Evolutionary conservation across 2,329 filamentous ascomycete genomes (phyloP).

Genomic region (Aureobasidium mangrovei): DNA sequence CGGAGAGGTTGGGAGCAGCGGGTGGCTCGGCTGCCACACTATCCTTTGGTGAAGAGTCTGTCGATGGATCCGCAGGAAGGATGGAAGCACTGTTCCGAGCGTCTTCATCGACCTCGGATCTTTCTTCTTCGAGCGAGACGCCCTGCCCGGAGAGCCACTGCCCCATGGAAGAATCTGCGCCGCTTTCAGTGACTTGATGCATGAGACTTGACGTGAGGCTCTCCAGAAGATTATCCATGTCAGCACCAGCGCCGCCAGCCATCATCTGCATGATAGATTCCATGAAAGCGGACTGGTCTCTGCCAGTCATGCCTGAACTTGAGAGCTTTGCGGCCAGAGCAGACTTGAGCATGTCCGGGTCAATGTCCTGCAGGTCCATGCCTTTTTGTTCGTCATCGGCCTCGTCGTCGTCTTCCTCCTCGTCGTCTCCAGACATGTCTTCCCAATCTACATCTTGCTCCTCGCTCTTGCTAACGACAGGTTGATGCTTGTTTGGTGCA

Average conservation of each 20-base stretch:
- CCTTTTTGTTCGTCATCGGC: conserved; percentile 19
- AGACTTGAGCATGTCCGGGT: conserved; percentile 31
- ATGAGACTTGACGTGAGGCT: conserved; percentile 36
- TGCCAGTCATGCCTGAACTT: conserved; percentile 27
- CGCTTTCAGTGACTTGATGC: conserved; percentile 24
- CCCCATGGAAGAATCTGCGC: conserved; percentile 21
- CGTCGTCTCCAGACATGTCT: conserved; percentile 7
- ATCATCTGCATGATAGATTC: conserved; percentile 38
- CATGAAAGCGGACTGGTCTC: conserved; percentile 36
- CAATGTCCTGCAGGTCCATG: conserved; percentile 23
- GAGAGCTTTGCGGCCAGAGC: conserved; percentile 25
- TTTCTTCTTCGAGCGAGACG: conserved; percentile 19
- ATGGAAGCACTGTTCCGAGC: neutral
- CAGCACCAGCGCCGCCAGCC: conserved; percentile 27
- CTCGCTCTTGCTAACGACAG: conserved; percentile 5
- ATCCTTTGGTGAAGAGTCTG: conserved; percentile 1
- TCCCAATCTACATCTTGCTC: conserved; percentile 5
- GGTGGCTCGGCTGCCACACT: conserved; percentile 9
- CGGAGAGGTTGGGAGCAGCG: neutral
- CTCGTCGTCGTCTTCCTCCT: conserved; percentile 10
- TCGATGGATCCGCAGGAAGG: neutral
- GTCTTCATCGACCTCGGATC: conserved; percentile 21
- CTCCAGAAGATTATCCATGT: conserved; percentile 35
- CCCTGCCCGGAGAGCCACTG: conserved; percentile 28
- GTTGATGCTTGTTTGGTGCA: conserved; percentile 2